Conservation (phyloP, 192 early-diverging fungal genomes). For the Linnemannia hyalina region DNA sequence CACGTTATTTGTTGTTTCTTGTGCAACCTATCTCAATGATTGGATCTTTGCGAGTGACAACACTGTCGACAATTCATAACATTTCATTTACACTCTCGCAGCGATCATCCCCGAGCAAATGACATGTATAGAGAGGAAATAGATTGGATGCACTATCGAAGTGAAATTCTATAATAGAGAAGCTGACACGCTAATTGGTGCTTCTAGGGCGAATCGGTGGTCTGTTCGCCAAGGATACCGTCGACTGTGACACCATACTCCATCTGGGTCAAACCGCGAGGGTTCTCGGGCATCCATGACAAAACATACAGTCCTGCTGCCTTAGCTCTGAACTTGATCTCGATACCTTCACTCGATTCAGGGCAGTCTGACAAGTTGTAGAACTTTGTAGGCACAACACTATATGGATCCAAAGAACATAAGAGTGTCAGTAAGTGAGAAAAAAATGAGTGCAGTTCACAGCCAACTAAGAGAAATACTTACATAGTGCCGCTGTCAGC, state of each 20-base stretch:
- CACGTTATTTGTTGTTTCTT: background rate
- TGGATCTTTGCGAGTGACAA: background rate
- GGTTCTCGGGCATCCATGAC: constrained; percentile 49
- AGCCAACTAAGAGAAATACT: background rate
- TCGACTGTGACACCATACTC: constrained; percentile 51
- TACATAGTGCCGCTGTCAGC: constrained; percentile 50
- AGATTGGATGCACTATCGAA: background rate
- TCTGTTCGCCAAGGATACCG: constrained; percentile 43
- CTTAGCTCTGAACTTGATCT: constrained; percentile 50
- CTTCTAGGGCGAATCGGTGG: constrained; percentile 30
- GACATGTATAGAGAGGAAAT: background rate
- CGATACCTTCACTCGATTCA: constrained; percentile 27
- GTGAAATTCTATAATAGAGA: background rate
- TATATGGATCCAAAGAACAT: background rate
- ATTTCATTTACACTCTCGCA: no score
- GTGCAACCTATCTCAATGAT: background rate
- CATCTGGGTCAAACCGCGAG: constrained; percentile 47
- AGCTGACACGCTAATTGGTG: constrained; percentile 15
- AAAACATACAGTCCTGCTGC: constrained; percentile 47
- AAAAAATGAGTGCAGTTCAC: background rate
- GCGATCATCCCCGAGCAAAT: background rate
- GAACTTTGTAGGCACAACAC: constrained; percentile 52
- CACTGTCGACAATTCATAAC: no score
- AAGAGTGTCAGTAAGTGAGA: background rate
- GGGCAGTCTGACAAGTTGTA: constrained; percentile 37